Percentiles rank a stretch among this genome's conserved stretches.
Conservation (phyloP, 2,329 filamentous ascomycete species). For the Dothistroma septosporum region DNA sequence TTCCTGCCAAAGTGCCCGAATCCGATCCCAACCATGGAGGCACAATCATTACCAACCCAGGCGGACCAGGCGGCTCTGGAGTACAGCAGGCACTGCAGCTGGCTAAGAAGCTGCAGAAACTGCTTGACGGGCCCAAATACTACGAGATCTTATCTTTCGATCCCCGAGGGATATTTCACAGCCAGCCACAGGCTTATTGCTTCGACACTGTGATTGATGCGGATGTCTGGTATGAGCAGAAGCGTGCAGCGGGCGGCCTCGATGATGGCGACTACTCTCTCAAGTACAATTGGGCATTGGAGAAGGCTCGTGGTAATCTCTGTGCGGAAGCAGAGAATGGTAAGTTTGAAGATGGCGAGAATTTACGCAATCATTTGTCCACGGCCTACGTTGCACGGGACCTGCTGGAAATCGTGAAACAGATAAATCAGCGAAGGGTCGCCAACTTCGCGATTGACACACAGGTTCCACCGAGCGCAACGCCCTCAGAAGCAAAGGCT, state of each 20-base stretch:
- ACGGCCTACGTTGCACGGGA: slow-evolving; percentile 24
- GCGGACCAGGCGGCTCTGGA: slow-evolving; percentile 41
- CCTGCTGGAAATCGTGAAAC: slow-evolving; percentile 11
- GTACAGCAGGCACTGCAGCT: slow-evolving; percentile 18
- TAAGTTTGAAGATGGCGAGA: slow-evolving; percentile 28
- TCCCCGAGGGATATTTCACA: slow-evolving; percentile 41
- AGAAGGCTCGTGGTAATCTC: slow-evolving; percentile 33
- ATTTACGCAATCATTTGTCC: slow-evolving; percentile 33
- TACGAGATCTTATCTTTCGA: slow-evolving; percentile 46
- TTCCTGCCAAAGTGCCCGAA: slow-evolving; percentile 40
- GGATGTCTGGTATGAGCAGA: slow-evolving; percentile 33
- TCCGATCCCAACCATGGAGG: slow-evolving; percentile 41
- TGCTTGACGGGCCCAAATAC: slow-evolving; percentile 29
- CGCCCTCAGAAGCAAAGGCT: neutral
- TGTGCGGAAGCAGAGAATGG: slow-evolving; percentile 31
- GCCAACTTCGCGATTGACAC: neutral
- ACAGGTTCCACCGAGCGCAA: neutral
- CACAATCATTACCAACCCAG: slow-evolving; percentile 41
- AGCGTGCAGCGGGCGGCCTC: slow-evolving; percentile 16
- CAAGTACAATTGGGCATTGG: slow-evolving; percentile 36
- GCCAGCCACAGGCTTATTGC: slow-evolving; percentile 35
- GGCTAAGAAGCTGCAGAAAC: slow-evolving; percentile 13
- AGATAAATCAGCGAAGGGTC: neutral
- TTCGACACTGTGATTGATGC: slow-evolving; percentile 28
- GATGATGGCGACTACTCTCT: slow-evolving; percentile 19